Evolutionary conservation across 2,329 filamentous ascomycete species (phyloP).

Genomic region (Diaporthe nobilis): DNA sequence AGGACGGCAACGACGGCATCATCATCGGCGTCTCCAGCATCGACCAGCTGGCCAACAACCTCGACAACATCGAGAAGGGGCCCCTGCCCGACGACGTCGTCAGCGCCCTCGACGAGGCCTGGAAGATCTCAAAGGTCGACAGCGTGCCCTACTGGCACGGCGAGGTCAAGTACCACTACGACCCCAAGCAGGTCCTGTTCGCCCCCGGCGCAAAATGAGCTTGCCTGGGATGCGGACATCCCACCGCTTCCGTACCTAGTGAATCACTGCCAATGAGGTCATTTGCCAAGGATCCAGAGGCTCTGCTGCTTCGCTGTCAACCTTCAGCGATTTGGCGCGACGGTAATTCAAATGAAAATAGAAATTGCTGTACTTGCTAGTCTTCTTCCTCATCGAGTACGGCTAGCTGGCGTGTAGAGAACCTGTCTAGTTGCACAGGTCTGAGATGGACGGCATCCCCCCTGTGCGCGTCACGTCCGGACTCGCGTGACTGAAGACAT

Average conservation of each 20-base stretch:
- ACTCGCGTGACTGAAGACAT: slow-evolving; percentile 4
- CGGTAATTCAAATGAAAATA: neutral
- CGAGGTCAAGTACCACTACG: slow-evolving; percentile 76
- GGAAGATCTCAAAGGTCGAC: slow-evolving; percentile 75
- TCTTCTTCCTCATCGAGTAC: neutral
- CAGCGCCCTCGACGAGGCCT: slow-evolving; percentile 80
- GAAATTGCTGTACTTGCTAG: neutral
- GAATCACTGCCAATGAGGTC: neutral
- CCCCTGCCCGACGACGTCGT: slow-evolving; percentile 84
- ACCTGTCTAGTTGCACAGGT: neutral
- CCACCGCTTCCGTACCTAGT: too few species aligned
- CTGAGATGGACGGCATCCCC: slow-evolving; percentile 16
- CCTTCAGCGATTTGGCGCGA: neutral
- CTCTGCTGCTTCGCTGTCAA: neutral
- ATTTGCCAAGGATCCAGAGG: neutral
- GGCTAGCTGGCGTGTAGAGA: too few species aligned
- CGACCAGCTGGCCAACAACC: slow-evolving; percentile 70
- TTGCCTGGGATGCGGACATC: neutral
- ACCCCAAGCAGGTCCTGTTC: slow-evolving; percentile 74
- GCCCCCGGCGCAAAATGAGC: slow-evolving; percentile 57
- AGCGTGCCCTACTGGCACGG: slow-evolving; percentile 68
- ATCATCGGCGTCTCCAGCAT: slow-evolving; percentile 72
- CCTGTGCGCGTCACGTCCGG: neutral
- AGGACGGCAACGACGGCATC: slow-evolving; percentile 69
- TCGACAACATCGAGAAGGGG: slow-evolving; percentile 74